phyloP scores from a whole-genome alignment of 495 filamentous ascomycete species.

The Aspergillus carlsbadensis region DNA sequence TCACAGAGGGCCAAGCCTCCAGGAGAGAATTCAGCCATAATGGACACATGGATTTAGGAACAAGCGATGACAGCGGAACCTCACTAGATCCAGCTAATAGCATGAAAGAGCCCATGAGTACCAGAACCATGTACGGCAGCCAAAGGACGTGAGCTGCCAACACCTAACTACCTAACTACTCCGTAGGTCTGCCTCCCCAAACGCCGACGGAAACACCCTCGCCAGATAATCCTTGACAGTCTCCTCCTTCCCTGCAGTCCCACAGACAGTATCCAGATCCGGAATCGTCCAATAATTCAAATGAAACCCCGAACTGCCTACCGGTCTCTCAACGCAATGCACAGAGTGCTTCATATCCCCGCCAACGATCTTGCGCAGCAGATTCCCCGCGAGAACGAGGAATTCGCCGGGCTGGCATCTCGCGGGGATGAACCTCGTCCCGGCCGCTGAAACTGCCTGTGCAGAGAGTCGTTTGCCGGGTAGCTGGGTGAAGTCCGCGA shows the following conservation, averaged over 20 bases:
- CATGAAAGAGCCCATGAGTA: too few species aligned
- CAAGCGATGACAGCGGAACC: too few species aligned
- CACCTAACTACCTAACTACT: too few species aligned
- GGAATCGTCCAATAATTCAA: conserved; percentile 1
- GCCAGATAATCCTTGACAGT: background rate
- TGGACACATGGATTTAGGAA: too few species aligned
- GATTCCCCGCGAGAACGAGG: background rate
- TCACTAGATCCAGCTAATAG: too few species aligned
- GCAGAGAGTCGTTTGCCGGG: background rate
- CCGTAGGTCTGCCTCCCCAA: too few species aligned
- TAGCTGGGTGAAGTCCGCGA: background rate
- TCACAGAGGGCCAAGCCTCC: too few species aligned
- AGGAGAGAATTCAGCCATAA: too few species aligned
- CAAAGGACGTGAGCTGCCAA: too few species aligned
- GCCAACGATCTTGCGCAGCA: background rate
- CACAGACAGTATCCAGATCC: background rate
- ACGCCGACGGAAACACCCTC: conserved; percentile 2
- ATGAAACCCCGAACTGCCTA: background rate
- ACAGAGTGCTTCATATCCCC: background rate
- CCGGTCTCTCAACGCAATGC: background rate
- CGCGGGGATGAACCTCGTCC: background rate
- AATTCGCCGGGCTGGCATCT: background rate
- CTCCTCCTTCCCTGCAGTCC: background rate
- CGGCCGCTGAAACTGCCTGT: background rate
- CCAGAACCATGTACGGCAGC: too few species aligned